phyloP scores from a whole-genome alignment of 1,139 yeast species.

The Debaryomyces udenii region DNA sequence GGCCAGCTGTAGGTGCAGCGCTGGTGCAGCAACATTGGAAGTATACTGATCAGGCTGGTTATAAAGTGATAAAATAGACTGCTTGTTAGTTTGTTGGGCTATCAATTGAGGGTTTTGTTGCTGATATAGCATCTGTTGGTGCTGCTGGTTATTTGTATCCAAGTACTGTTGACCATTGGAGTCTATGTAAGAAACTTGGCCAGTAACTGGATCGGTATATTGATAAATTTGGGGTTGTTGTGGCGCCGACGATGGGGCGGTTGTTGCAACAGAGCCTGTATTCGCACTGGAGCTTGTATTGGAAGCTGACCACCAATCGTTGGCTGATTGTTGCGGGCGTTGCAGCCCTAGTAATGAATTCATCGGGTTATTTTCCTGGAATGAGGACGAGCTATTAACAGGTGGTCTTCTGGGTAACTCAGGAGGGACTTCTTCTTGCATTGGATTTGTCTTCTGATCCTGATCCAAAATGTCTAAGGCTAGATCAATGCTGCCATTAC shows the following conservation, averaged over 20 bases:
- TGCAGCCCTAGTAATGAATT: slow-evolving; percentile 15
- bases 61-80: slow-evolving; percentile 45
- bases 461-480: slow-evolving; percentile 53
- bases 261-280: slow-evolving; percentile 17
- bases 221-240: slow-evolving; percentile 53
- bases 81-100: slow-evolving; percentile 50
- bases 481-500: slow-evolving; percentile 50
- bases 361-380: slow-evolving; percentile 23
- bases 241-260: slow-evolving; percentile 23
- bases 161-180: slow-evolving; percentile 60
- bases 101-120: slow-evolving; percentile 46
- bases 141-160: slow-evolving; percentile 57
- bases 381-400: slow-evolving; percentile 12
- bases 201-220: slow-evolving; percentile 65
- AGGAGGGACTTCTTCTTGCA: slow-evolving; percentile 41
- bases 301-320: slow-evolving; percentile 32
- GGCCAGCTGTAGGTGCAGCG: slow-evolving; percentile 20
- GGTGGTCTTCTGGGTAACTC: slow-evolving; percentile 52
- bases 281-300: slow-evolving; percentile 14
- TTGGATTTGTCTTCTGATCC: slow-evolving; percentile 41
- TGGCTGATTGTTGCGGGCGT: slow-evolving; percentile 19
- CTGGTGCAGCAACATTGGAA: slow-evolving; percentile 30
- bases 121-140: slow-evolving; percentile 51
- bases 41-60: slow-evolving; percentile 36
- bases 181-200: slow-evolving; percentile 61